Base-by-base conservation (phyloP, 2,329 filamentous ascomycete species). In the Diaporthe longicolla region DNA sequence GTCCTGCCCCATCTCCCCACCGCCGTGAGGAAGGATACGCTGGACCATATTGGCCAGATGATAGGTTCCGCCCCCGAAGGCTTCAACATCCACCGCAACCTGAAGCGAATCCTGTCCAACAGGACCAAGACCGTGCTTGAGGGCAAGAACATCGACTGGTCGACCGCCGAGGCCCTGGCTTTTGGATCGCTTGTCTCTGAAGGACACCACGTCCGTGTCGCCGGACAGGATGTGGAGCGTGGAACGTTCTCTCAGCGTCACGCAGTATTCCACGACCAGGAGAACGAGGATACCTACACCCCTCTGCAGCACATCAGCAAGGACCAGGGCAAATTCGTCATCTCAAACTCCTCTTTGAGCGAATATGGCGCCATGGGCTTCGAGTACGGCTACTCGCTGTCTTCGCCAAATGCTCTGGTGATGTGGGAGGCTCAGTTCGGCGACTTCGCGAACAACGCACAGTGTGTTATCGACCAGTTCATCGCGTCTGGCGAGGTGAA, bases 341-440 rank as follows among this genome's bases (percentile, higher is more conserved):
- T 99, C 82, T 94, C 94, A 76, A 99, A 99, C 89, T 99, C 97
- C 37, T 98, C 96, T 17, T 89, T 92, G 80, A 91, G 89, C 80
- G 88, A 92, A 84, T 90, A 89, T 72, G 88, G 88, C 80, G 93
- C 91, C 76, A 94, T 99, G 76, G 97, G 97, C 71, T 99, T 99
- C 83, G 97, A 99, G 85, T 99, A 99, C 81, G 97, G 97, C 75
- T 99, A 99, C 88, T 99, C 97, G 4, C 87, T 99, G 75, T 97
- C 95, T 37, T 98, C 97, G 40, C 97, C 97, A 73, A 97, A 98
- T 82, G 96, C 97, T 50, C 91, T 99, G 35, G 96, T 99, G 79
- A 97, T 99, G 92, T 99, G 97, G 97, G 97, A 99, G 87, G 97
- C 97, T 50, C 97, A 99, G 85, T 99, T 99, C 81, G 97, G 97